Base-by-base conservation (phyloP, 2,329 filamentous ascomycete genomes). In the Fusarium falciforme region DNA sequence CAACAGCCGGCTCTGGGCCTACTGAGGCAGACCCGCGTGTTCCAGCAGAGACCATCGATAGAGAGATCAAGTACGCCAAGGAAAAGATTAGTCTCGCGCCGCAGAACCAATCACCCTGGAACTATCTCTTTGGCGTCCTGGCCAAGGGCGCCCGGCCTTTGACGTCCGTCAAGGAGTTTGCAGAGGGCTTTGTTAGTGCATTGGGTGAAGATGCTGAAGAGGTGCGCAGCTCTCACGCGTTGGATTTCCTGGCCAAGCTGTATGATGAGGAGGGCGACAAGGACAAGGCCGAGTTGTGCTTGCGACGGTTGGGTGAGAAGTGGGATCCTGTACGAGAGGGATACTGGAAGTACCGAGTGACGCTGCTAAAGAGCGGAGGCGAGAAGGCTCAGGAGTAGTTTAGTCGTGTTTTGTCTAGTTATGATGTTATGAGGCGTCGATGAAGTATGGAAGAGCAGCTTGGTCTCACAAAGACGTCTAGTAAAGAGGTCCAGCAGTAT, bases 21-120 rank as follows among this genome's bases (percentile, higher is more conserved):
- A 89, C 87, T 1, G 85, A 87, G 66, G 80, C 83, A 64, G 90
- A 92, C 75, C 83, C 86, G 5, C 82, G 86, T 57, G 86, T 94
- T 4, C 90, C 93, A 1, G 84, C 87, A 29, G 87, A 88, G 1
- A 82, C 94, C 9, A 84, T 96, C 52, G 90, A 95, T 71, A 87
- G 93, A 36, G 96, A 99, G 85, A 83, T 97, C 42, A 85, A 86
- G 71, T 97, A 92, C 80, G 91, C 93, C 8, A 88, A 94, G 84
- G 86, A 88, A 57, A 93, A 93, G 80, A 94, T 97, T 70, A 83
- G 86, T 36, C 86, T 93, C 72, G 95, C 95, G 44, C 96, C 96
- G 54, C 95, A 98, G 87, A 99, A 98, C 82, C 93, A 95, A 82
- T 96, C 93, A 76, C 90, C 95, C 2, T 99, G 96, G 96, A 96